Evolutionary conservation across 1,284 basidiomycete genomes (phyloP), one percentile per base, ranked within the genome.

Genomic region (Cutaneotrichosporon cavernicola): DNA sequence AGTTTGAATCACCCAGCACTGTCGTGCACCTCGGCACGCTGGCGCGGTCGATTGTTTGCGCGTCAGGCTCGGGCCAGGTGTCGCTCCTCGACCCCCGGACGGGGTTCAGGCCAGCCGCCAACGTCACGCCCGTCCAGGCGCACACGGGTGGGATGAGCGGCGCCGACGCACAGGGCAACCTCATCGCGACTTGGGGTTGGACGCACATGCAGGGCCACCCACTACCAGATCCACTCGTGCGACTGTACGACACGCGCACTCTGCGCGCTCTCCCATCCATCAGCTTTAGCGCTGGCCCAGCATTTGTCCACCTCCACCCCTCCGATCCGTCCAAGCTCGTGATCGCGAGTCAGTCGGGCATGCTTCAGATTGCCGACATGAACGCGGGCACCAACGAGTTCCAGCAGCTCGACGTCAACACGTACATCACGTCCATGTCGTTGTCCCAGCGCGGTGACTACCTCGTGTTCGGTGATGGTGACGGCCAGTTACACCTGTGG

Each of bases 401-500:
- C 57, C 91, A 89, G 81, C 76, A 84, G 73, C 78, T 85, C 58
- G 82, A 84, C 57, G 78, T 84, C 13, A 73, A 86, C 0, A 89
- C 91, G 0, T 95, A 88, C 76, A 81, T 97, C 64, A 92, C 89
- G 1, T 89, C 91, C 50, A 85, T 89, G 69, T 88, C 92, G 6
- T 83, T 97, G 36, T 93, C 93, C 1, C 88, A 91, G 2, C 89
- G 89, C 1, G 92, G 91, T 26, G 89, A 91, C 57, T 97, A 93
- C 73, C 84, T 99, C 72, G 94, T 92, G 0, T 95, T 97, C 70
- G 94, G 92, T 2, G 95, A 97, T 72, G 89, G 88, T 0, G 89
- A 93, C 60, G 94, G 95, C 9, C 83, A 85, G 11, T 86, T 98
- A 7, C 91, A 97, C 77, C 82, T 99, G 18, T 85, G 95, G 82